Base-by-base conservation (phyloP, 1,139 yeast genomes). In the Debaryomyces robertsiae region DNA sequence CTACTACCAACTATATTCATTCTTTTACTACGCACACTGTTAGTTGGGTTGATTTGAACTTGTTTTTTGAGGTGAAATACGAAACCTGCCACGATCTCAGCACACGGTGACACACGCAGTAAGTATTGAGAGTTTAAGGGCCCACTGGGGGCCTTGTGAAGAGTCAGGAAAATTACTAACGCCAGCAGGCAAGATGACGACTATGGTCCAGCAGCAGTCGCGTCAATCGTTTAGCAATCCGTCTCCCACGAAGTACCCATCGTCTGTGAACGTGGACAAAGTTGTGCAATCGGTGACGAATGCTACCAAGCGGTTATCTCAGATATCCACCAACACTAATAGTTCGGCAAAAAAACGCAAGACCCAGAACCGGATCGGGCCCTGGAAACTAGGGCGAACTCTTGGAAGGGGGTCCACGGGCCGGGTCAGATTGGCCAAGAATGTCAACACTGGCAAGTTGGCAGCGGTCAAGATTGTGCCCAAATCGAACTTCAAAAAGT, bases 401-500 rank as follows among this genome's bases (percentile, higher is more conserved):
- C 69, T 93, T 36, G 99, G 99, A 17, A 77, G 95, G 46, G 99
- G 99, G 9, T 84, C 95, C 18, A 88, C 96, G 2, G 98, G 98
- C 19, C 77, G 97, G 48, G 99, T 93, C 16, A 74, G 96, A 43
- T 73, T 93, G 42, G 98, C 98, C 5, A 85, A 89, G 53, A 94
- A 93, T 59, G 77, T 82, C 30, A 76, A 77, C 44, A 84, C 95
- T 1, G 94, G 95, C 40, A 85, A 89, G 63, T 76, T 89, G 43
- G 98, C 98, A 1, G 99, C 99, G 1, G 96, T 94, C 42, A 93
- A 93, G 63, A 90, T 94, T 48, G 96, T 93, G 10, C 96, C 98
- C 30, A 93, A 93, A 58, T 77, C 90, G 34, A 71, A 71, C 58
- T 73, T 73, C 55, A 71, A 67, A 52, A 73, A 81, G 48, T 77